A percentile compares a stretch with the other conserved stretches of the same genome.
phyloP scores from a whole-genome alignment of 2,329 filamentous ascomycete species.

The Fonsecaea pedrosoi region DNA sequence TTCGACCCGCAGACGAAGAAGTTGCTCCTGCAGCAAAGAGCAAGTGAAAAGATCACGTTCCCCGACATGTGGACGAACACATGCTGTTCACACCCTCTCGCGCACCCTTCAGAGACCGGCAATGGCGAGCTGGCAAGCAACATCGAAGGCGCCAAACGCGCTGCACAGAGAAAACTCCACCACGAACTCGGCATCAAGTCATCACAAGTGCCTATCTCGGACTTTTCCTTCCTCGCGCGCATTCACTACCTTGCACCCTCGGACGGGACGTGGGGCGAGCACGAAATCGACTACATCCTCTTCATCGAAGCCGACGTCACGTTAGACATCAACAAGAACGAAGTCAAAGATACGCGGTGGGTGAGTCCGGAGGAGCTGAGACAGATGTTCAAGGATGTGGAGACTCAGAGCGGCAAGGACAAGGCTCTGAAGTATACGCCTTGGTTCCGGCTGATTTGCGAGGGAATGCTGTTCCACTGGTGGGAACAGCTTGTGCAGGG shows the following conservation, averaged over 20 bases:
- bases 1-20: slow-evolving; percentile 88
- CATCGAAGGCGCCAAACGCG: slow-evolving; percentile 84
- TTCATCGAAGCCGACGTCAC: slow-evolving; percentile 96
- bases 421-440: slow-evolving; percentile 85
- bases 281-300: slow-evolving; percentile 98
- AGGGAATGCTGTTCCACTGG: slow-evolving; percentile 98
- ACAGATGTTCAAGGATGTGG: slow-evolving; percentile 80
- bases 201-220: slow-evolving; percentile 85
- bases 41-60: slow-evolving; percentile 97
- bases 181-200: slow-evolving; percentile 93
- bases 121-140: slow-evolving; percentile 75
- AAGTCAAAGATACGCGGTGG: slow-evolving; percentile 84
- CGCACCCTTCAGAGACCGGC: slow-evolving; percentile 89
- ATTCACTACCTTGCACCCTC: slow-evolving; percentile 99
- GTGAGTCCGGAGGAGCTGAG: slow-evolving; percentile 83
- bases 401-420: slow-evolving; percentile 73
- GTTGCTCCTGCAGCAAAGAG: slow-evolving; percentile 92
- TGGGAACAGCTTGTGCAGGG: slow-evolving; percentile 84
- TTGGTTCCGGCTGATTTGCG: slow-evolving; percentile 99
- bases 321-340: slow-evolving; percentile 82
- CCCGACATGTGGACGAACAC: slow-evolving; percentile 99
- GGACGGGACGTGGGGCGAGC: slow-evolving; percentile 97
- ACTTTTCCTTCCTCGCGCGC: slow-evolving; percentile 91
- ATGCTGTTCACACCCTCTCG: slow-evolving; percentile 96
- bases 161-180: slow-evolving; percentile 89